phyloP scores from a whole-genome alignment of 2,329 filamentous ascomycete genomes.

The Xylaria hypoxylon region DNA sequence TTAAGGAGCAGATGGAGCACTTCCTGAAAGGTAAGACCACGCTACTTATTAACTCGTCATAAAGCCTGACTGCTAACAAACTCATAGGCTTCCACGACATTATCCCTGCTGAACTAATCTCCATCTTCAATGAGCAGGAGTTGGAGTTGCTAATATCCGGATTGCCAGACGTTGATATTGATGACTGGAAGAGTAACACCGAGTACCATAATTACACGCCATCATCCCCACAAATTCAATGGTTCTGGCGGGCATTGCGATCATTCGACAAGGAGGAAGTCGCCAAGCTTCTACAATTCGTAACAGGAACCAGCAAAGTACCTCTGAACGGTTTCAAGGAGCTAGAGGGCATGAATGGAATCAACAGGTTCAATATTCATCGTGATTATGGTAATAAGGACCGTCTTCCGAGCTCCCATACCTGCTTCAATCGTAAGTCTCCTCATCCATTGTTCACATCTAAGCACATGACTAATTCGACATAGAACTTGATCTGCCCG shows the following conservation, averaged over 20 bases:
- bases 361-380: constrained; percentile 98
- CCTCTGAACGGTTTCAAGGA: constrained; percentile 99
- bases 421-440: constrained; percentile 97
- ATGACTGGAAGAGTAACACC: constrained; percentile 99
- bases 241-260: constrained; percentile 98
- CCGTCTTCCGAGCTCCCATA: constrained; percentile 94
- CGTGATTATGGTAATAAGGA: constrained; percentile 98
- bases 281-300: constrained; percentile 96
- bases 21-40: constrained; percentile 79
- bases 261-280: constrained; percentile 99
- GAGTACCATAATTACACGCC: constrained; percentile 98
- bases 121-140: constrained; percentile 99
- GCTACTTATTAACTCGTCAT: background rate
- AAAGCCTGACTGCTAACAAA: constrained; percentile 49
- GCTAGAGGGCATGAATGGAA: constrained; percentile 98
- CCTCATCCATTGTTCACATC: constrained; percentile 7
- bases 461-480: constrained; percentile 51
- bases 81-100: constrained; percentile 91
- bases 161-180: constrained; percentile 94
- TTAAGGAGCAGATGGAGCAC: constrained; percentile 92
- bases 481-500: constrained; percentile 93
- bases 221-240: constrained; percentile 95
- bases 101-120: constrained; percentile 91
- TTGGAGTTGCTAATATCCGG: constrained; percentile 96
- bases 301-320: constrained; percentile 98